These are phyloP conservation scores for Yamadazyma endophytica DNA, from an alignment of 805 yeast genomes.

Conservation along the genomic window DNA sequence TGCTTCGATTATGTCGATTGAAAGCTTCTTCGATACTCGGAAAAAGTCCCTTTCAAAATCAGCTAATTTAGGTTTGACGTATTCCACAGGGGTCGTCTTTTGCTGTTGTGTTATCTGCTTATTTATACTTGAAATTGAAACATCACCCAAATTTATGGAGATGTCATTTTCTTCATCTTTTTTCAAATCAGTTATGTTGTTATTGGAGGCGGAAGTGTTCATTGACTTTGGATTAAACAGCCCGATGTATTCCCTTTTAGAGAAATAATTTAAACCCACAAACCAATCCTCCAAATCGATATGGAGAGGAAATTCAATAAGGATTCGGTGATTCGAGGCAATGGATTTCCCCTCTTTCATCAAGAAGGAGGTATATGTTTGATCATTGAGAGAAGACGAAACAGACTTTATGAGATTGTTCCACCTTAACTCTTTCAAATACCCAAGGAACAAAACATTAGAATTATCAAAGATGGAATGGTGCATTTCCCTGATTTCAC, in stretches of 20 bases:
- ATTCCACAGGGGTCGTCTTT: not conserved
- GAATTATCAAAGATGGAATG: slow-evolving; percentile 58
- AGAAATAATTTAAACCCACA: slow-evolving; percentile 61
- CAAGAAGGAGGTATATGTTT: slow-evolving; percentile 22
- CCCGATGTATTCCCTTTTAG: slow-evolving; percentile 54
- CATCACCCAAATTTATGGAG: slow-evolving; percentile 6
- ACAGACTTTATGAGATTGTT: slow-evolving; percentile 32
- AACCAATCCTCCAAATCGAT: slow-evolving; percentile 77
- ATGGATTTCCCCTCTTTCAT: slow-evolving; percentile 30
- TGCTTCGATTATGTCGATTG: slow-evolving; percentile 64
- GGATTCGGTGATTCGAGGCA: slow-evolving; percentile 36
- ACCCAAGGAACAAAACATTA: slow-evolving; percentile 56
- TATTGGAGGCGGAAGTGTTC: slow-evolving; percentile 5
- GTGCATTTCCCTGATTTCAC: slow-evolving; percentile 64
- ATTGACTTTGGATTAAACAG: slow-evolving; percentile 11
- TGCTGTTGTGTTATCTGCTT: too few relatives aligned
- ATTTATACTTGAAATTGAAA: slow-evolving; percentile 2
- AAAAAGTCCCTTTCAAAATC: slow-evolving; percentile 32
- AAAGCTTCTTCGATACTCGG: slow-evolving; percentile 50
- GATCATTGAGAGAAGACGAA: slow-evolving; percentile 16
- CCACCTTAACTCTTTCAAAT: slow-evolving; percentile 49
- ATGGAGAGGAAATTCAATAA: slow-evolving; percentile 61
- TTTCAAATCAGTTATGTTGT: slow-evolving; percentile 1
- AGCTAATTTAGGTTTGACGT: not conserved
- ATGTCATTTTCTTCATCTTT: slow-evolving; percentile 2